These are phyloP conservation scores for Camptophora hylomeconis DNA, from an alignment of 2,329 filamentous ascomycete species.

Conservation along the genomic window DNA sequence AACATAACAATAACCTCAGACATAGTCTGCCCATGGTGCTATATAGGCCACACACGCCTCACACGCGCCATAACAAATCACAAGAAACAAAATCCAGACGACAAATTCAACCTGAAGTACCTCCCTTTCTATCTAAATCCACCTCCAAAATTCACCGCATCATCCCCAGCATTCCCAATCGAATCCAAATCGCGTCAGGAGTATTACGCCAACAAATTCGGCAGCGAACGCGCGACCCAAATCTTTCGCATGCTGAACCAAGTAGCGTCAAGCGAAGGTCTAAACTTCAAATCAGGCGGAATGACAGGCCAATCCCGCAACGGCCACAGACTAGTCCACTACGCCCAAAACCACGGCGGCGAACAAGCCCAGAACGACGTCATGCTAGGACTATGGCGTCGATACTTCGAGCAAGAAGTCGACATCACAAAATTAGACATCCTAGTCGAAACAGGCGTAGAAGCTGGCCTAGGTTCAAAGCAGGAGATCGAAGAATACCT, in stretches of 20 bases:
- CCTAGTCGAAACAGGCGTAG: slow-evolving; percentile 39
- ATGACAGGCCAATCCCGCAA: slow-evolving; percentile 65
- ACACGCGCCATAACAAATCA: slow-evolving; percentile 57
- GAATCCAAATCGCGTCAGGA: slow-evolving; percentile 39
- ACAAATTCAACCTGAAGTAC: slow-evolving; percentile 65
- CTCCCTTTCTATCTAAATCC: slow-evolving; percentile 72
- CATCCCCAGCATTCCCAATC: slow-evolving; percentile 39
- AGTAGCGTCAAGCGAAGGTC: slow-evolving; percentile 20
- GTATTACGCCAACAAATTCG: slow-evolving; percentile 52
- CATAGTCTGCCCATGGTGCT: slow-evolving; percentile 67
- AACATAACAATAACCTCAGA: slow-evolving; percentile 69
- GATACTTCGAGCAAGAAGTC: slow-evolving; percentile 52
- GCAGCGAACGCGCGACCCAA: slow-evolving; percentile 43
- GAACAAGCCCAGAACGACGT: slow-evolving; percentile 40
- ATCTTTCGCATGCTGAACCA: slow-evolving; percentile 38
- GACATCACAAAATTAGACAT: slow-evolving; percentile 48
- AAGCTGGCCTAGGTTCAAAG: slow-evolving; percentile 30
- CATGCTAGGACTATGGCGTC: slow-evolving; percentile 49
- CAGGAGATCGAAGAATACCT: slow-evolving; percentile 43
- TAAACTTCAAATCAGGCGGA: slow-evolving; percentile 60
- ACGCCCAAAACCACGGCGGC: slow-evolving; percentile 22
- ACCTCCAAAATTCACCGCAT: slow-evolving; percentile 37
- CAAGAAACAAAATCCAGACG: slow-evolving; percentile 49
- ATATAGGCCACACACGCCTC: slow-evolving; percentile 65
- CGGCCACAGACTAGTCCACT: slow-evolving; percentile 62